Percentiles rank a stretch among this genome's conserved stretches.
These are phyloP conservation scores for Elongisporangium prolatum DNA, from an alignment of 352 stramenopile species.

Conservation along the genomic window DNA sequence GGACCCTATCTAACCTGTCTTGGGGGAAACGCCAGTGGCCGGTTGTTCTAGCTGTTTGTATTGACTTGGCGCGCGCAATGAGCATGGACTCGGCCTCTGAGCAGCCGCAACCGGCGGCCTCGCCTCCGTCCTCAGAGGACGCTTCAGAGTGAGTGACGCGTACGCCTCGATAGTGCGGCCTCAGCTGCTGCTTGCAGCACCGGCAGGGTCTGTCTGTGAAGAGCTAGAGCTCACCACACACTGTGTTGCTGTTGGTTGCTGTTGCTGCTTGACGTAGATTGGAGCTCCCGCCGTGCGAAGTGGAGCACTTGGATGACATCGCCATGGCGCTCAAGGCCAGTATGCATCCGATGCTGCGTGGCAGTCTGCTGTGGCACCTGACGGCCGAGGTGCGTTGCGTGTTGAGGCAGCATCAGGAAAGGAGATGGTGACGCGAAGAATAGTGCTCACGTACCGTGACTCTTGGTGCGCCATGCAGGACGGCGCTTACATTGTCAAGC, in stretches of 20 bases:
- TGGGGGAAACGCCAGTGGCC: background rate
- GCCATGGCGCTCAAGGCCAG: conserved; percentile 54
- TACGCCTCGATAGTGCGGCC: background rate
- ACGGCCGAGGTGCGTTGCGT: conserved; percentile 25
- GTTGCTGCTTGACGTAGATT: conserved; percentile 20
- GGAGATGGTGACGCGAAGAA: background rate
- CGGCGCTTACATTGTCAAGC: conserved; percentile 66
- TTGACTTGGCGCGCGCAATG: background rate
- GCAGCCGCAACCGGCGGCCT: background rate
- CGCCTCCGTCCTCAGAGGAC: background rate
- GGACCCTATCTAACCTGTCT: background rate
- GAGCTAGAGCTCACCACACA: background rate
- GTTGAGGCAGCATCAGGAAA: background rate
- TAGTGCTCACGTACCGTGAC: conserved; percentile 3
- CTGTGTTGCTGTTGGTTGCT: conserved; percentile 4
- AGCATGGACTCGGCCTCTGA: background rate
- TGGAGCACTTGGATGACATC: conserved; percentile 65
- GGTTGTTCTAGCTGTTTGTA: background rate
- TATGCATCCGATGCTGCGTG: conserved; percentile 40
- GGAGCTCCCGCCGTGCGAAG: conserved; percentile 57
- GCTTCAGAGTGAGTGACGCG: background rate
- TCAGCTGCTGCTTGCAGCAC: background rate
- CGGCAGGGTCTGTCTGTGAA: background rate
- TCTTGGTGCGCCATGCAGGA: conserved; percentile 23
- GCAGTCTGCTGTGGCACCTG: conserved; percentile 44